These are phyloP conservation scores for Starmera caribaea DNA, from an alignment of 805 yeast genomes.

Conservation along the genomic window DNA sequence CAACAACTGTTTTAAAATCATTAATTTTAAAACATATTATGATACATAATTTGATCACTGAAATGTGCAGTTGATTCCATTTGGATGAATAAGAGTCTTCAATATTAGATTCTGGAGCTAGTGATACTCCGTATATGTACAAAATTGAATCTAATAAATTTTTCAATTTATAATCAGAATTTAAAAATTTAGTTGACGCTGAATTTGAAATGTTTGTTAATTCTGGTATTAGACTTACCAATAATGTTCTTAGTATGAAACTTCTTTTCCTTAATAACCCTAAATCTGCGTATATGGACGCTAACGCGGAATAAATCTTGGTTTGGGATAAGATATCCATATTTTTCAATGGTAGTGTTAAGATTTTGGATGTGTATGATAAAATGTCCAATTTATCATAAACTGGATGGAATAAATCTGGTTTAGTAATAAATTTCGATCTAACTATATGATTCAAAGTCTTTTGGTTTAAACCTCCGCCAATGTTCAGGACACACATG, in stretches of 20 bases:
- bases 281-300: constrained; percentile 51
- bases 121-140: constrained; percentile 42
- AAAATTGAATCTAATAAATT: constrained; percentile 40
- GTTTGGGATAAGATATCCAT: constrained; percentile 46
- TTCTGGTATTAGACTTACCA: constrained; percentile 40
- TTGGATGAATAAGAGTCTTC: constrained; percentile 22
- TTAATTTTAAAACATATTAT: constrained; percentile 41
- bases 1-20: constrained; percentile 33
- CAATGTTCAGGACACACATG: constrained; percentile 40
- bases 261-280: constrained; percentile 59
- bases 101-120: constrained; percentile 23
- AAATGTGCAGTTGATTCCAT: constrained; percentile 53
- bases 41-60: constrained; percentile 41
- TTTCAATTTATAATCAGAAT: constrained; percentile 22
- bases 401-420: constrained; percentile 6
- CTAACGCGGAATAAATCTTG: constrained; percentile 54
- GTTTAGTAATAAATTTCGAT: constrained; percentile 18
- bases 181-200: constrained; percentile 1
- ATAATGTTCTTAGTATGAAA: constrained; percentile 55
- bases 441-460: constrained; percentile 37
- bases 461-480: constrained; percentile 35
- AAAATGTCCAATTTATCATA: constrained; percentile 36
- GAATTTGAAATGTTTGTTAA: constrained; percentile 7
- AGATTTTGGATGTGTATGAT: constrained; percentile 35
- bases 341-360: constrained; percentile 32